A percentile compares a stretch with the other conserved stretches of the same genome.
Evolutionary conservation across 345 rosid species (phyloP).

Genomic region (Carallia pectinifolia): DNA sequence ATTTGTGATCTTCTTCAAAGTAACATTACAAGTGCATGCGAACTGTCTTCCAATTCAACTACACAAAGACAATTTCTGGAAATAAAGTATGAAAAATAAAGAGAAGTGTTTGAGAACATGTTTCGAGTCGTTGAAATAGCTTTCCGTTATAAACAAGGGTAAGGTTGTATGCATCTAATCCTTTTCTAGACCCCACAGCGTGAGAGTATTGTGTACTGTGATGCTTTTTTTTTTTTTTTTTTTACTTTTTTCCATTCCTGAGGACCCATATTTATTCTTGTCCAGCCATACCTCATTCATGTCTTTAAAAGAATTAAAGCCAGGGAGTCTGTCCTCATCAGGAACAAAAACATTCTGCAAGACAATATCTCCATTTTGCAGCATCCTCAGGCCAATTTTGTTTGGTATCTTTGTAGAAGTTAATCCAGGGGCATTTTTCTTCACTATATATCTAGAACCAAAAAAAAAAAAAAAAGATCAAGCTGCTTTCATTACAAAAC

Average conservation of each 20-base stretch:
- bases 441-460: slow-evolving; percentile 65
- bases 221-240: too few species aligned
- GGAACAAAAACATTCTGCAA: slow-evolving; percentile 77
- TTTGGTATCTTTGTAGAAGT: slow-evolving; percentile 77
- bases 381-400: slow-evolving; percentile 90
- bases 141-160: too few species aligned
- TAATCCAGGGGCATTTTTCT: slow-evolving; percentile 92
- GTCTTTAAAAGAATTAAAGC: slow-evolving; percentile 86
- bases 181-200: background rate
- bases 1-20: too few species aligned
- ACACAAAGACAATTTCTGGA: too few species aligned
- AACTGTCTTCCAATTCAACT: too few species aligned
- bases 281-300: slow-evolving; percentile 63
- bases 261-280: background rate
- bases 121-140: too few species aligned
- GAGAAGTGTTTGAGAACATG: too few species aligned
- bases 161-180: too few species aligned
- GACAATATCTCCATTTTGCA: slow-evolving; percentile 93
- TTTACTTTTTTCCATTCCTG: background rate
- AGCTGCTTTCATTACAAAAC: too few species aligned
- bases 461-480: too few species aligned
- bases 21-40: too few species aligned
- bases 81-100: too few species aligned
- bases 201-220: background rate
- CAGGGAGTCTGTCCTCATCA: slow-evolving; percentile 82